Evolutionary conservation across 2,329 filamentous ascomycete species (phyloP).

Genomic region (Salinomyces thailandicus): DNA sequence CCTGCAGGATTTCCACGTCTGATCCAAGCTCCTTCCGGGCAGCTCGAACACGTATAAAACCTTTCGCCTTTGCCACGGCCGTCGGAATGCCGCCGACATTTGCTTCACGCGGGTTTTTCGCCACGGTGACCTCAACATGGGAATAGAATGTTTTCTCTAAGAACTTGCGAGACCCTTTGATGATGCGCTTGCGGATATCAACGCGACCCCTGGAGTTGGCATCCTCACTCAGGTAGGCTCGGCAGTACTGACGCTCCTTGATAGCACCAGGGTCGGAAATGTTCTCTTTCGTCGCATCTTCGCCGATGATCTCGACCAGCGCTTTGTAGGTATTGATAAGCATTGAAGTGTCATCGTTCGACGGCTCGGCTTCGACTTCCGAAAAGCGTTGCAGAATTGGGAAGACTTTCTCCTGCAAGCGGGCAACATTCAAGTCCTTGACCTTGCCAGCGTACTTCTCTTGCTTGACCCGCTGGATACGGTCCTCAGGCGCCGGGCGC

Average conservation of each 20-base stretch:
- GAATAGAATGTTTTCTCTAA: conserved; percentile 72
- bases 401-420: conserved; percentile 56
- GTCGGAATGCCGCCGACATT: conserved; percentile 83
- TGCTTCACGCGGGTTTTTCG: conserved; percentile 77
- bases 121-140: conserved; percentile 66
- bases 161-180: conserved; percentile 67
- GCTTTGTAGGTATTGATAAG: conserved; percentile 75
- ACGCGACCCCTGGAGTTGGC: conserved; percentile 53
- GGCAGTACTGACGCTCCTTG: conserved; percentile 64
- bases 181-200: conserved; percentile 64
- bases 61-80: conserved; percentile 79
- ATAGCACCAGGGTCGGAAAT: conserved; percentile 53
- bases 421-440: conserved; percentile 63
- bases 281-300: conserved; percentile 52
- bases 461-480: conserved; percentile 75
- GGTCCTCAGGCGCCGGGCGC: conserved; percentile 54
- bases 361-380: conserved; percentile 58
- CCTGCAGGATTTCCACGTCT: conserved; percentile 62
- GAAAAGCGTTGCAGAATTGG: conserved; percentile 68
- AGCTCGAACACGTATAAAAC: conserved; percentile 74
- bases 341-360: conserved; percentile 51
- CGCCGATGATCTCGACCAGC: conserved; percentile 66
- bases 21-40: conserved; percentile 73
- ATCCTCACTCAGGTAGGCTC: conserved; percentile 66
- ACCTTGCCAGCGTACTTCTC: conserved; percentile 69